Percentiles rank a stretch among this genome's conserved stretches.
Conservation (phyloP, 352 stramenopile genomes). For the Globisporangium camurandrum region DNA sequence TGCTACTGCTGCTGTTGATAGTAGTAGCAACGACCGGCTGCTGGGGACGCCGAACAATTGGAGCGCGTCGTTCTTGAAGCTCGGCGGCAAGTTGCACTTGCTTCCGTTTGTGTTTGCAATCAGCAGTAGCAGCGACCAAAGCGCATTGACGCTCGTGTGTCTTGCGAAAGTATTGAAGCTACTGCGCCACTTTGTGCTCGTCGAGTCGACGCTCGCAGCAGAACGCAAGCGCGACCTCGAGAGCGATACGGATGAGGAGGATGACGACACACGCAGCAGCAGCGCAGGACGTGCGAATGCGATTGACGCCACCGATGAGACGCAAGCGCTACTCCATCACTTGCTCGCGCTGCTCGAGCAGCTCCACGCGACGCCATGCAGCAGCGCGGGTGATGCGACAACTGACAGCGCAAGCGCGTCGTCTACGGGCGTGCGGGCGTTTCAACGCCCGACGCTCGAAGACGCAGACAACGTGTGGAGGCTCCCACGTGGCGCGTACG, state of each 20-base stretch:
- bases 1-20: neutral
- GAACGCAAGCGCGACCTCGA: neutral
- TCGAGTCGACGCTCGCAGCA: slow-evolving; percentile 26
- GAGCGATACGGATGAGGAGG: neutral
- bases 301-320: slow-evolving; percentile 22
- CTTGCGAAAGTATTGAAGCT: slow-evolving; percentile 65
- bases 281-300: too few species aligned
- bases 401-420: neutral
- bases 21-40: slow-evolving; percentile 15
- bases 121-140: slow-evolving; percentile 25
- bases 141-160: slow-evolving; percentile 53
- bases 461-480: slow-evolving; percentile 39
- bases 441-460: slow-evolving; percentile 27
- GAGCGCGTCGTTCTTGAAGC: slow-evolving; percentile 57
- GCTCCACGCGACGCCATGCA: slow-evolving; percentile 21
- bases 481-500: slow-evolving; percentile 41
- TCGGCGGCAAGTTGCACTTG: slow-evolving; percentile 51
- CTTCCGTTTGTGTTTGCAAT: slow-evolving; percentile 42
- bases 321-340: slow-evolving; percentile 28
- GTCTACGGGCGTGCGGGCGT: slow-evolving; percentile 20
- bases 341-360: slow-evolving; percentile 32
- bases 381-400: too few species aligned
- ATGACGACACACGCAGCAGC: too few species aligned
- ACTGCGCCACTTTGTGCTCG: slow-evolving; percentile 57
- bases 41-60: slow-evolving; percentile 41